Conservation (phyloP, 108 stramenopile genomes). For the Cylindrotheca fusiformis region DNA sequence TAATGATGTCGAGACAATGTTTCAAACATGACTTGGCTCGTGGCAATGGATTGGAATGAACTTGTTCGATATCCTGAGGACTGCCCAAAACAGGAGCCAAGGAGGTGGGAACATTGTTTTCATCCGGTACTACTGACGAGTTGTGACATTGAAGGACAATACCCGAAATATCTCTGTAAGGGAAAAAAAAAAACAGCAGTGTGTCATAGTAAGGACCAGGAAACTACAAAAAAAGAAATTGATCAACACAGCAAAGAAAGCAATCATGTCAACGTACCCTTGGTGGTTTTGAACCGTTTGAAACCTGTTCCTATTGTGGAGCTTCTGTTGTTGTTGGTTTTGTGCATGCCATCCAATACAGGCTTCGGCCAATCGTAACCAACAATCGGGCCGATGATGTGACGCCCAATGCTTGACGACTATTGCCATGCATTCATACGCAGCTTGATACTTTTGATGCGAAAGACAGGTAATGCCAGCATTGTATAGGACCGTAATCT, state of each 20-base stretch:
- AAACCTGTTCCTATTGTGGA: neutral
- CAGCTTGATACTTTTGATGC: slow-evolving; percentile 45
- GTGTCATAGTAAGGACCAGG: no score
- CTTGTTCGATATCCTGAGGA: slow-evolving; percentile 37
- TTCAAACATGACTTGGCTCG: slow-evolving; percentile 30
- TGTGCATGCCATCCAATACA: slow-evolving; percentile 50
- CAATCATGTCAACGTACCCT: no score
- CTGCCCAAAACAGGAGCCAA: slow-evolving; percentile 30
- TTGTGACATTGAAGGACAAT: no score
- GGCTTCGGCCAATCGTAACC: slow-evolving; percentile 82
- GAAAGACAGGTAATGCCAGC: slow-evolving; percentile 67
- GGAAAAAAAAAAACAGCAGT: no score
- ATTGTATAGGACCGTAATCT: slow-evolving; percentile 63
- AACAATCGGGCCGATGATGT: slow-evolving; percentile 45
- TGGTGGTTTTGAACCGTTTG: slow-evolving; percentile 7
- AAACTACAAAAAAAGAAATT: no score
- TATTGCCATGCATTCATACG: slow-evolving; percentile 69
- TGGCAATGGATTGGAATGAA: slow-evolving; percentile 27
- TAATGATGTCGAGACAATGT: slow-evolving; percentile 17
- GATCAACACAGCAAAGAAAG: no score
- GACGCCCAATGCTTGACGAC: slow-evolving; percentile 46
- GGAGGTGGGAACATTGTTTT: neutral
- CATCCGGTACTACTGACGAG: no score
- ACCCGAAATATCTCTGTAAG: no score
- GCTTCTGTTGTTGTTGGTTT: no score